A percentile compares a stretch with the other conserved stretches of the same genome.
Evolutionary conservation across 2,329 filamentous ascomycete species (phyloP).

Genomic region (Aspergillus melleus): DNA sequence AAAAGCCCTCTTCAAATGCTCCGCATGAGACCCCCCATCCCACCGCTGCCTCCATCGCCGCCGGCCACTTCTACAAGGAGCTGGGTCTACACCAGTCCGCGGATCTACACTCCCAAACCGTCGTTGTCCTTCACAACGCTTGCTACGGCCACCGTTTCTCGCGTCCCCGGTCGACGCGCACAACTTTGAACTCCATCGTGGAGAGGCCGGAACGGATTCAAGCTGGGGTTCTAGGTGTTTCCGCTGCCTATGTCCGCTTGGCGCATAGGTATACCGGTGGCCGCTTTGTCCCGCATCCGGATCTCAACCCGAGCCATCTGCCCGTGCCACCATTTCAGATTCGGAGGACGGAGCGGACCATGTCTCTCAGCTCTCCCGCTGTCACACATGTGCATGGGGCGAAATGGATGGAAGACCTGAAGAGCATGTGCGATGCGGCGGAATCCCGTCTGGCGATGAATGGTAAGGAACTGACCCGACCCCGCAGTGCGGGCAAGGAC

Average conservation of each 20-base stretch:
- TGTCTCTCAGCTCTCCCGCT: slow-evolving; percentile 70
- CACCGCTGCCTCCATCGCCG: slow-evolving; percentile 62
- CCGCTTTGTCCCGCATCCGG: slow-evolving; percentile 65
- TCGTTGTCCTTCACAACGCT: slow-evolving; percentile 87
- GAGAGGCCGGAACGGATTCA: slow-evolving; percentile 90
- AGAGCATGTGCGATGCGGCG: slow-evolving; percentile 78
- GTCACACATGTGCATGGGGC: slow-evolving; percentile 89
- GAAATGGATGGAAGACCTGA: slow-evolving; percentile 92
- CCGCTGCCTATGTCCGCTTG: slow-evolving; percentile 85
- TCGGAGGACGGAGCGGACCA: slow-evolving; percentile 70
- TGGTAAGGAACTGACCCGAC: slow-evolving; percentile 74
- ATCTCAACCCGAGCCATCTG: slow-evolving; percentile 55
- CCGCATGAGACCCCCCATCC: slow-evolving; percentile 24
- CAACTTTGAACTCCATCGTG: slow-evolving; percentile 75
- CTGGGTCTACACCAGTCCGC: slow-evolving; percentile 60
- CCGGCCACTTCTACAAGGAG: slow-evolving; percentile 69
- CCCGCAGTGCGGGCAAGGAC: slow-evolving; percentile 42
- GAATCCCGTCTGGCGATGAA: slow-evolving; percentile 74
- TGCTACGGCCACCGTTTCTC: slow-evolving; percentile 95
- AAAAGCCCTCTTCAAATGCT: slow-evolving; percentile 24
- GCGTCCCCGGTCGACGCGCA: slow-evolving; percentile 73
- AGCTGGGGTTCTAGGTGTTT: slow-evolving; percentile 77
- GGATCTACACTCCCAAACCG: slow-evolving; percentile 56
- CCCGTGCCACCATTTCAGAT: slow-evolving; percentile 77
- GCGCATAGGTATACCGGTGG: slow-evolving; percentile 77